A percentile compares a stretch with the other conserved stretches of the same genome.
Conservation (phyloP, 2,329 filamentous ascomycete species). For the Metarhizium album region DNA sequence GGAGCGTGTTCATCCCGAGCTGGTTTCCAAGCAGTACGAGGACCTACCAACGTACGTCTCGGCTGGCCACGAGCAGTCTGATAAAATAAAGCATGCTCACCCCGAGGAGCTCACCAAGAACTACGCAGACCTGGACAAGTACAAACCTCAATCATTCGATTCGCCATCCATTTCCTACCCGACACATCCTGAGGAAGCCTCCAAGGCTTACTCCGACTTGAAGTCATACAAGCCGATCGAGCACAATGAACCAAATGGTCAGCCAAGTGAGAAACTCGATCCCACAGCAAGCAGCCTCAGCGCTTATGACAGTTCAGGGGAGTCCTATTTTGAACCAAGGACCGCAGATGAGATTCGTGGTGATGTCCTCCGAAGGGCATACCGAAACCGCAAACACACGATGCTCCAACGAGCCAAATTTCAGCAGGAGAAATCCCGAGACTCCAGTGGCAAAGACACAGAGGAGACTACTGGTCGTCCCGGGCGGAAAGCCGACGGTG, state of each 20-base stretch:
- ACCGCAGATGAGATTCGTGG: conserved; percentile 23
- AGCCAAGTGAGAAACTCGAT: conserved; percentile 19
- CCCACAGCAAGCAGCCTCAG: conserved; percentile 23
- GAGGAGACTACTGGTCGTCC: conserved; percentile 2
- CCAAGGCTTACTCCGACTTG: conserved; percentile 30
- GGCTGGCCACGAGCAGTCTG: conserved; percentile 19
- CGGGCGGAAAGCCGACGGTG: neutral
- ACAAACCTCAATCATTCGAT: conserved; percentile 22
- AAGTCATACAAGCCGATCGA: conserved; percentile 26
- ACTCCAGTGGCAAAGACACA: conserved; percentile 5
- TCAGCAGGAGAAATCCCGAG: conserved; percentile 7
- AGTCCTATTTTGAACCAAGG: conserved; percentile 12
- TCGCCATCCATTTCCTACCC: conserved; percentile 16
- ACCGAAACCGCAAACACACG: conserved; percentile 11
- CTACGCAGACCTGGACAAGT: conserved; percentile 31
- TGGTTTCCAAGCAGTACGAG: conserved; percentile 22
- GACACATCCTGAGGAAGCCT: conserved; percentile 22
- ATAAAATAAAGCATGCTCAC: conserved; percentile 18
- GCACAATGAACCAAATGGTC: conserved; percentile 24
- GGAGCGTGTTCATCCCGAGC: conserved; percentile 18
- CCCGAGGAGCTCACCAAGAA: conserved; percentile 27
- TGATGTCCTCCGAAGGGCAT: conserved; percentile 19
- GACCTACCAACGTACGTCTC: conserved; percentile 22
- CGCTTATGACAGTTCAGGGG: conserved; percentile 22
- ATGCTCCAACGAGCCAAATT: conserved; percentile 9